Conservation (phyloP, 257 asterid genomes). For the Leonotis leonurus region DNA sequence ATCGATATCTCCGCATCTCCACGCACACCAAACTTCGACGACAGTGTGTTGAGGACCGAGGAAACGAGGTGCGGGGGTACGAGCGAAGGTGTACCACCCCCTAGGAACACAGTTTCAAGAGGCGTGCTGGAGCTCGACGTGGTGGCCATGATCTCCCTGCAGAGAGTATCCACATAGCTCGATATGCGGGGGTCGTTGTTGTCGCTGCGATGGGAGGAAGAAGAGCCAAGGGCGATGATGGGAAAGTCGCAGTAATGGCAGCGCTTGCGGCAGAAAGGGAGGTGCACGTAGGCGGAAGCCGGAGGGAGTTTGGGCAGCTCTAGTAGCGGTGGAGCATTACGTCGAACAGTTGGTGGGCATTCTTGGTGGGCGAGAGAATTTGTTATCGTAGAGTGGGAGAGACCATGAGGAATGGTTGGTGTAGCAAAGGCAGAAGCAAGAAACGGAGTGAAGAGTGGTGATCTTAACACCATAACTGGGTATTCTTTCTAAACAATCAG, state of each 20-base stretch:
- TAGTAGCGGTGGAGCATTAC: conserved; percentile 40
- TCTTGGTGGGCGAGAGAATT: conserved; percentile 6
- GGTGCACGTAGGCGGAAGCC: conserved; percentile 83
- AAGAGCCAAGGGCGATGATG: conserved; percentile 75
- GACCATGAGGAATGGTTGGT: background rate
- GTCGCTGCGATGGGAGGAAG: conserved; percentile 23
- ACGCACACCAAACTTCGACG: conserved; percentile 51
- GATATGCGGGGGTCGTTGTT: conserved; percentile 58
- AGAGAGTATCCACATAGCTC: conserved; percentile 53
- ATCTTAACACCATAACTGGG: conserved; percentile 36
- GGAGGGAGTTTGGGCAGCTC: conserved; percentile 53
- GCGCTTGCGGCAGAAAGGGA: conserved; percentile 96
- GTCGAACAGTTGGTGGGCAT: conserved; percentile 62
- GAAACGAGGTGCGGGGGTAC: conserved; percentile 72
- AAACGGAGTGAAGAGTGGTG: conserved; percentile 37
- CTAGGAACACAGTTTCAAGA: conserved; percentile 82
- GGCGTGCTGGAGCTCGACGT: conserved; percentile 31
- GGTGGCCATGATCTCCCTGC: conserved; percentile 70
- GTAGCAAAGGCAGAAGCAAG: conserved; percentile 27
- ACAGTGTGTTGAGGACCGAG: conserved; percentile 45
- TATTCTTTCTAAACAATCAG: background rate
- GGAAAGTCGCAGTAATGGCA: conserved; percentile 98
- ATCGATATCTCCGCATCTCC: conserved; percentile 82
- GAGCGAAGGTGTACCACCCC: conserved; percentile 95
- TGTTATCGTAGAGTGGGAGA: background rate